Evolutionary conservation across 495 filamentous ascomycete genomes (phyloP).

Genomic region (Barbatosphaeria neglecta): DNA sequence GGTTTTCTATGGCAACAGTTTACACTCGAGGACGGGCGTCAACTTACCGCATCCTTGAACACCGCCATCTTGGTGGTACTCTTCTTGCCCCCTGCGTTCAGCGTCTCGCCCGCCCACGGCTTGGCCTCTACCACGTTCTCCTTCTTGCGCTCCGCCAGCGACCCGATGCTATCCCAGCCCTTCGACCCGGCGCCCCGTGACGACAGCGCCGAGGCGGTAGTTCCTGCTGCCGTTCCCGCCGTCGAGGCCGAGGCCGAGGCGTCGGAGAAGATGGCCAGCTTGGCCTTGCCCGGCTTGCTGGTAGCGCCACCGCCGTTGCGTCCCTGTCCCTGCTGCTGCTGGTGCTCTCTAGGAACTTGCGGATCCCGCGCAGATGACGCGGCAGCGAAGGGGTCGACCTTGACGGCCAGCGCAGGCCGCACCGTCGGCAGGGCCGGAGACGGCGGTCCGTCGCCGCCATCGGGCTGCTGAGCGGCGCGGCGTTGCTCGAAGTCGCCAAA

Average conservation of each 20-base stretch:
- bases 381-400: constrained; percentile 62
- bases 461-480: constrained; percentile 41
- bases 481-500: constrained; percentile 81
- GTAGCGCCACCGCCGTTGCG: constrained; percentile 32
- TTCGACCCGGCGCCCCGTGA: constrained; percentile 39
- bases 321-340: constrained; percentile 16
- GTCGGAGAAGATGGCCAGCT: constrained; percentile 89
- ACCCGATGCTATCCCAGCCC: constrained; percentile 89
- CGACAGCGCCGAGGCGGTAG: constrained; percentile 33
- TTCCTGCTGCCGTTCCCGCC: too few relatives aligned
- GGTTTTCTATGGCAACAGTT: constrained; percentile 27
- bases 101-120: constrained; percentile 84
- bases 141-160: constrained; percentile 77
- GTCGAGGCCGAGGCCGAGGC: constrained; percentile 2
- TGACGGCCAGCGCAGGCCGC: constrained; percentile 75
- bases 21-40: constrained; percentile 14
- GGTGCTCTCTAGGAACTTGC: constrained; percentile 37
- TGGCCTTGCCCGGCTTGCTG: constrained; percentile 56
- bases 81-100: constrained; percentile 75
- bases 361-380: constrained; percentile 42
- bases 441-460: constrained; percentile 53
- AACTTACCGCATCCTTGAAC: constrained; percentile 92
- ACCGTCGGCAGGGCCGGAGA: constrained; percentile 79
- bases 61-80: constrained; percentile 74
- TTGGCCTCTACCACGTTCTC: constrained; percentile 80